phyloP scores from a whole-genome alignment of 2,329 filamentous ascomycete species.

The Juglanconis juglandina region DNA sequence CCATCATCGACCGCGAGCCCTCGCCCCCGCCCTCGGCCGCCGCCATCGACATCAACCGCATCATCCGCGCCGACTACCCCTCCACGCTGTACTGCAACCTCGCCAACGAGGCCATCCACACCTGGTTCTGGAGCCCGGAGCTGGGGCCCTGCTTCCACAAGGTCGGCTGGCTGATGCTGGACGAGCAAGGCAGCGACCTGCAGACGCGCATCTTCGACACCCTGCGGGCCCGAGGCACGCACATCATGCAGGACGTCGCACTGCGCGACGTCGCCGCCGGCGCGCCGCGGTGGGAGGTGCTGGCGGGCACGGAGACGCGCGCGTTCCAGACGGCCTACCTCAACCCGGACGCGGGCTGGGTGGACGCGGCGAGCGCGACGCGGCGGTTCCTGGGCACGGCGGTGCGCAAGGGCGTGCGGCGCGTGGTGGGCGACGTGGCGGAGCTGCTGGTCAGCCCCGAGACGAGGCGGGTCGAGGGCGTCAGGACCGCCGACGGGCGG shows the following conservation, averaged over 20 bases:
- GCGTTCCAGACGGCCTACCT: not conserved
- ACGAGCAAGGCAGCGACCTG: slow-evolving; percentile 4
- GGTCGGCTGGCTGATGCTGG: slow-evolving; percentile 8
- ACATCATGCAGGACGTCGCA: not conserved
- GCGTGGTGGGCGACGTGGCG: not conserved
- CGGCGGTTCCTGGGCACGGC: not conserved
- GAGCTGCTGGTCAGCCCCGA: not conserved
- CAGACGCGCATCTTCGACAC: not conserved
- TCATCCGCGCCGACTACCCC: slow-evolving; percentile 11
- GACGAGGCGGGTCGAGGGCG: not conserved
- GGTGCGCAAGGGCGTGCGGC: not conserved
- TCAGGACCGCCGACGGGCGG: not conserved
- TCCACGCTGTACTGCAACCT: slow-evolving; percentile 11
- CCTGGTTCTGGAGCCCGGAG: slow-evolving; percentile 13
- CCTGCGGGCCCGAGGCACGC: slow-evolving; percentile 5
- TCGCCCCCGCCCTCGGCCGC: slow-evolving; percentile 4
- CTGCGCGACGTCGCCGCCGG: not conserved
- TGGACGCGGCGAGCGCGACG: not conserved
- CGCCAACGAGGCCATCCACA: slow-evolving; percentile 12
- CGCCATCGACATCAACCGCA: slow-evolving; percentile 11
- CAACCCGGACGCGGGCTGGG: not conserved
- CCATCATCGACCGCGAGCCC: slow-evolving; percentile 4
- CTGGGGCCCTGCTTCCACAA: slow-evolving; percentile 11
- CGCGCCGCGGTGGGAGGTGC: not conserved
- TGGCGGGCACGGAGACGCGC: not conserved